phyloP scores from a whole-genome alignment of 345 rosid genomes.

The Alliaria petiolata region DNA sequence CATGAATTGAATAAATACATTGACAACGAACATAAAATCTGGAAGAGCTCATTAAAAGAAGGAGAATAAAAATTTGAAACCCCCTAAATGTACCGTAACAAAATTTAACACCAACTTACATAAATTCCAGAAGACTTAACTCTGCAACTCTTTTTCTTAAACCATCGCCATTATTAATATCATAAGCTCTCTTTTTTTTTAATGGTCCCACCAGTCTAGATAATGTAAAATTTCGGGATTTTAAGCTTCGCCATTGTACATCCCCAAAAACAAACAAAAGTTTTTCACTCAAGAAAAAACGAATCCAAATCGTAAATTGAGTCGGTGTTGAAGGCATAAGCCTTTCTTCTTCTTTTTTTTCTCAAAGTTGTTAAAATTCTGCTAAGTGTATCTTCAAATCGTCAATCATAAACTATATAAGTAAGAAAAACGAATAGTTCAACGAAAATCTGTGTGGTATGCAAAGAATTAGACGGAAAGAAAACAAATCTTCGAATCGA shows the following conservation, averaged over 20 bases:
- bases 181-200: neutral
- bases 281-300: neutral
- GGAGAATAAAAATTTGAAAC: neutral
- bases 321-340: neutral
- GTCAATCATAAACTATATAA: too few relatives aligned
- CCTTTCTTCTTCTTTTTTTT: neutral
- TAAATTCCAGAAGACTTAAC: neutral
- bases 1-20: neutral
- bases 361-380: neutral
- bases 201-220: slow-evolving; percentile 1
- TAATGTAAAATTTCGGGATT: neutral
- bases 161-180: neutral
- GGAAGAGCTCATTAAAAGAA: neutral
- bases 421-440: too few relatives aligned
- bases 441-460: too few relatives aligned
- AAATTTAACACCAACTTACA: neutral
- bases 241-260: neutral
- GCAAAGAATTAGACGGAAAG: too few relatives aligned
- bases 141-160: neutral
- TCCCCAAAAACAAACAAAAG: neutral
- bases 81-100: neutral
- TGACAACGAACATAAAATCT: neutral
- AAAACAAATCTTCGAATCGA: too few relatives aligned
- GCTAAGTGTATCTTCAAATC: neutral
- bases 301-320: neutral